phyloP scores from a whole-genome alignment of 805 yeast genomes.

The Lipomyces yamadae region DNA sequence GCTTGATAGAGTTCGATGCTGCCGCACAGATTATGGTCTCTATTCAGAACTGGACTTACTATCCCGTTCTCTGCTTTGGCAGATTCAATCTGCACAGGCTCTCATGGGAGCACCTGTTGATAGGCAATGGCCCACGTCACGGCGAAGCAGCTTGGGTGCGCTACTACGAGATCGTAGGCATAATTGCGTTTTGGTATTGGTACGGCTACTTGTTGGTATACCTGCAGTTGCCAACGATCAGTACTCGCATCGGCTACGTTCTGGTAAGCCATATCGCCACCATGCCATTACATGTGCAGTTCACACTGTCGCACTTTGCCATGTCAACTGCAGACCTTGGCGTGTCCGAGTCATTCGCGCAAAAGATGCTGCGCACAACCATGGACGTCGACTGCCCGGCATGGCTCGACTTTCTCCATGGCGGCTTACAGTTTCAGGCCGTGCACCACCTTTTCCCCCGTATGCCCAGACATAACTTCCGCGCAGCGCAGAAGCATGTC shows the following conservation, averaged over 20 bases:
- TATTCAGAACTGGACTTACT: constrained; percentile 71
- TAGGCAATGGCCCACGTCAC: constrained; percentile 76
- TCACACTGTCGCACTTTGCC: constrained; percentile 87
- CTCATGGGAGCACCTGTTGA: constrained; percentile 75
- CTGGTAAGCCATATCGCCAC: constrained; percentile 79
- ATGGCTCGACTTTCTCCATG: constrained; percentile 90
- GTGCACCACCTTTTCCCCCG: constrained; percentile 90
- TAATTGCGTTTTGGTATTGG: constrained; percentile 76
- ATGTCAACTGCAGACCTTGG: constrained; percentile 92
- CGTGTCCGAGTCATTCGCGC: constrained; percentile 73
- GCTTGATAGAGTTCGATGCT: constrained; percentile 70
- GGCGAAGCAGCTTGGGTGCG: constrained; percentile 90
- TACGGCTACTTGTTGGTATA: constrained; percentile 68
- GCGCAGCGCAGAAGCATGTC: constrained; percentile 73
- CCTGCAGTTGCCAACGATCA: constrained; percentile 56
- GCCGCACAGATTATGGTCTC: constrained; percentile 62
- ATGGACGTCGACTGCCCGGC: constrained; percentile 95
- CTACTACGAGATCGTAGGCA: constrained; percentile 74
- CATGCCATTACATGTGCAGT: constrained; percentile 91
- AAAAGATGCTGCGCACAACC: constrained; percentile 83
- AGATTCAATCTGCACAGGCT: constrained; percentile 82
- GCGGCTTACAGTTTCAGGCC: constrained; percentile 91
- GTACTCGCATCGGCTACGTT: constrained; percentile 62
- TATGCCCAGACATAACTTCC: constrained; percentile 83
- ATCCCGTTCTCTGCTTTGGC: constrained; percentile 80